phyloP scores from a whole-genome alignment of 1,284 basidiomycete species.

The Baeospora myosura region DNA sequence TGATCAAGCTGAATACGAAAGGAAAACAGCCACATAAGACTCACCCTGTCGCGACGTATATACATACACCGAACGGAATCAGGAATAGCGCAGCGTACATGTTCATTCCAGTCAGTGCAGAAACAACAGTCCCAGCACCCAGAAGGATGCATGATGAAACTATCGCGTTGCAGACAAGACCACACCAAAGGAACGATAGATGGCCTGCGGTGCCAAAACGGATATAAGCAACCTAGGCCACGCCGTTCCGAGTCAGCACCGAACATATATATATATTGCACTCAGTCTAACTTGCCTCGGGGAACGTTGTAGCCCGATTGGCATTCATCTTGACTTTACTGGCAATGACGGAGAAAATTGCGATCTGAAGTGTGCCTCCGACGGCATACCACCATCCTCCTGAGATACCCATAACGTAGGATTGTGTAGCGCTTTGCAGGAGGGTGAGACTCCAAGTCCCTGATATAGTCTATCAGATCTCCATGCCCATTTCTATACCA shows the following conservation, averaged over 20 bases:
- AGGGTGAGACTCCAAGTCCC: constrained; percentile 58
- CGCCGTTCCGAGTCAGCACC: too few species aligned
- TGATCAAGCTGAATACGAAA: background rate
- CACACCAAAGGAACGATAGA: constrained; percentile 60
- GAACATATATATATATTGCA: background rate
- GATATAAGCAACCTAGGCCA: constrained; percentile 57
- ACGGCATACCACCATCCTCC: constrained; percentile 41
- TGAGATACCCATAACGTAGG: background rate
- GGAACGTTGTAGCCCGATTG: constrained; percentile 48
- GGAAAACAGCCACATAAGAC: too few species aligned
- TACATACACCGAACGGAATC: constrained; percentile 36
- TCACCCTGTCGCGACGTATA: constrained; percentile 21
- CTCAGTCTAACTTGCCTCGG: constrained; percentile 26
- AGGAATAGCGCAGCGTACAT: constrained; percentile 53
- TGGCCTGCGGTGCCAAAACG: constrained; percentile 61
- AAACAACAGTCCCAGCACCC: constrained; percentile 56
- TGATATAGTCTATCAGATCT: constrained; percentile 17
- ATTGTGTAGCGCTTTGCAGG: constrained; percentile 28
- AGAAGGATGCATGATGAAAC: constrained; percentile 39
- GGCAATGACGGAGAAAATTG: constrained; percentile 50
- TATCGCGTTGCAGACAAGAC: constrained; percentile 53
- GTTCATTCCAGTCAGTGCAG: constrained; percentile 63
- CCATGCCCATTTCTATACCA: constrained; percentile 43
- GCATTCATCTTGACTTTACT: constrained; percentile 57
- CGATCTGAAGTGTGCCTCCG: constrained; percentile 50